Percentiles rank a stretch among this genome's conserved stretches.
Evolutionary conservation across 257 asterid genomes (phyloP).

Genomic region (Scutellaria baicalensis): DNA sequence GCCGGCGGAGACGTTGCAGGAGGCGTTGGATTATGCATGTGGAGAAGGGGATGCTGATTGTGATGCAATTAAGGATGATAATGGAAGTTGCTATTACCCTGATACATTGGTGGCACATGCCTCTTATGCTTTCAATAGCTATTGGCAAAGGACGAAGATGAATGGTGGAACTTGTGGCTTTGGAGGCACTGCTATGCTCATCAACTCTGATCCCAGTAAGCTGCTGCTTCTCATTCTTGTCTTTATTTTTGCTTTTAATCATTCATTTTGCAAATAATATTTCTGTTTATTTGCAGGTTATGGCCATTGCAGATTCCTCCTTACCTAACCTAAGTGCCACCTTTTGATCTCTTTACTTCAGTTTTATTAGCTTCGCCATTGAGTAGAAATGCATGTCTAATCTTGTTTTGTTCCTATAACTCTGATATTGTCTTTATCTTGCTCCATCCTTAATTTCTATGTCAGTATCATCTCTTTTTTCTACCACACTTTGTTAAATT

Average conservation of each 20-base stretch:
- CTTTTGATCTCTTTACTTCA: neutral
- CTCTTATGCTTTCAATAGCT: conserved; percentile 82
- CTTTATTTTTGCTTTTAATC: neutral
- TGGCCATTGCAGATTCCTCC: conserved; percentile 56
- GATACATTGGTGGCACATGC: conserved; percentile 75
- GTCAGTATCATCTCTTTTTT: neutral
- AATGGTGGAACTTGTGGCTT: conserved; percentile 79
- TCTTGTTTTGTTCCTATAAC: neutral
- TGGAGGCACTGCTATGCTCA: conserved; percentile 90
- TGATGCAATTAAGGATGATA: conserved; percentile 53
- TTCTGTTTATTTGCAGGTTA: conserved; percentile 56
- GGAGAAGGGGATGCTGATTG: conserved; percentile 88
- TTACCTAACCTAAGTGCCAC: conserved; percentile 24
- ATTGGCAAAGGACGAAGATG: conserved; percentile 80
- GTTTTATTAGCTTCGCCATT: conserved; percentile 3
- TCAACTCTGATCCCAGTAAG: conserved; percentile 82
- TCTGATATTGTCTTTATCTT: neutral
- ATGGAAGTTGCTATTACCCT: conserved; percentile 66
- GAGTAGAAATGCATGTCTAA: neutral
- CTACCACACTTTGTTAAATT: no score
- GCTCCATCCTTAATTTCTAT: neutral
- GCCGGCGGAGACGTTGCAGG: conserved; percentile 74
- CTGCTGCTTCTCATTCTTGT: neutral
- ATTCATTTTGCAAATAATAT: neutral
- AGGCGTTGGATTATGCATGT: conserved; percentile 79